Evolutionary conservation across 257 asterid species (phyloP), one percentile per base, ranked within the genome.

Genomic region (Solanum pennellii): DNA sequence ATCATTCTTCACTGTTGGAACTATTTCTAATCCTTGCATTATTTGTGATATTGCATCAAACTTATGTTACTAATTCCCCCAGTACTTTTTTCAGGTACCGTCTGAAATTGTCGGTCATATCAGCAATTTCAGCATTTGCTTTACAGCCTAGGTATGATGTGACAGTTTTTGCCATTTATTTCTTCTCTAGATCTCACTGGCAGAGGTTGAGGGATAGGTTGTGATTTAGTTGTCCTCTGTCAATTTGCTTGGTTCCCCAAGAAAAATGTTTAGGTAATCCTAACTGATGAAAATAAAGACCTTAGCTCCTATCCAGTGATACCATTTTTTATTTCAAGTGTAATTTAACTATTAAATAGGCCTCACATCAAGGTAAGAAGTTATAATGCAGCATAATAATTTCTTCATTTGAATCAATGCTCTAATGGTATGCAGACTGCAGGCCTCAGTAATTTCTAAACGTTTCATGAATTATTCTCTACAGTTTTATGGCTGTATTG

Each of bases 71-170:
- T 85, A 31, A 66, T 85, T 84, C 82, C 60, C 41, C 21, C 44
- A 16, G 27, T 68, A 27, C 18, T 10, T 25, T 41, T 41, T 84
- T 88, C 89, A 95, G 97, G 96, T 94, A 93, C 92, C 85, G 31
- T 83, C 98, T 96, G 82, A 96, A 94, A 90, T 83, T 90, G 59
- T 90, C 98, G 8, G 86, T 96, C 89, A 92, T 94, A 84, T 92
- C 96, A 39, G 93, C 95, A 79, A 93, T 93, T 88, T 88, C 93
- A 1, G 87, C 86, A 82, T 88, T 94, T 91, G 93, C 94, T 27
- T 86, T 96, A 89, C 92, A 92, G 59, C 92, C 92, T 59, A 89
- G 94, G 98, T 94, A 89, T 85, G 84, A 56, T 39, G 82, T 42
- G 37, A 52, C 15, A 60, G 23, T 21, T 60, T 60, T 60, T 27